phyloP scores from a whole-genome alignment of 2,329 filamentous ascomycete species.

The Alternaria incomplexa region DNA sequence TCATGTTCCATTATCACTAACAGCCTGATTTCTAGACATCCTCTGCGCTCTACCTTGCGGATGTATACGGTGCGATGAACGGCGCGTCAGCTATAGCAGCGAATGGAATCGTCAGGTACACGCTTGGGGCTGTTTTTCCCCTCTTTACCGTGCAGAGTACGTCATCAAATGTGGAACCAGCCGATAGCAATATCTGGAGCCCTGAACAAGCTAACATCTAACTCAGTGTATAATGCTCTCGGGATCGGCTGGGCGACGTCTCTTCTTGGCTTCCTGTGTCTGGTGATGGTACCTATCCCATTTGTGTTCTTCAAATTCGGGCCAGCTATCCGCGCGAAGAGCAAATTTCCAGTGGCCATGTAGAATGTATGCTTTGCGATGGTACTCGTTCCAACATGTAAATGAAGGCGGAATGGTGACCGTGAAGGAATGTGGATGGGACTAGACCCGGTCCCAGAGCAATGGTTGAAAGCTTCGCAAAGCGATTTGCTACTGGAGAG shows the following conservation, averaged over 20 bases:
- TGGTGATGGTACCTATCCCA: conserved; percentile 41
- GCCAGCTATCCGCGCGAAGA: conserved; percentile 29
- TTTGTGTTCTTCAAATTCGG: conserved; percentile 38
- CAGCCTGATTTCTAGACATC: conserved; percentile 21
- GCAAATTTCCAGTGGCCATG: conserved; percentile 24
- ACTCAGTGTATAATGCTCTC: conserved; percentile 40
- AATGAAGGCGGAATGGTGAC: not conserved
- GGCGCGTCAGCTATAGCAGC: conserved; percentile 48
- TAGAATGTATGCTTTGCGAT: not conserved
- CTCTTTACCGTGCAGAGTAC: conserved; percentile 48
- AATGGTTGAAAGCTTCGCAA: not conserved
- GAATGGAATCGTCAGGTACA: conserved; percentile 48
- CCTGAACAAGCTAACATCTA: not conserved
- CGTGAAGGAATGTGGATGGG: not conserved
- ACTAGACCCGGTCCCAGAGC: not conserved
- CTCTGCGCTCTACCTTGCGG: conserved; percentile 36
- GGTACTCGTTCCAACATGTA: not conserved
- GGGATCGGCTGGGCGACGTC: conserved; percentile 50
- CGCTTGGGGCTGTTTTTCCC: conserved; percentile 44
- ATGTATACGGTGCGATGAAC: conserved; percentile 42
- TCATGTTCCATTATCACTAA: not conserved
- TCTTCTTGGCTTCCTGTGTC: conserved; percentile 48
- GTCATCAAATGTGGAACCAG: not conserved
- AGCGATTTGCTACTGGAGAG: not conserved
- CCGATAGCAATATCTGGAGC: not conserved